Base-by-base conservation (phyloP, 495 filamentous ascomycete genomes). In the Daldinia loculata region DNA sequence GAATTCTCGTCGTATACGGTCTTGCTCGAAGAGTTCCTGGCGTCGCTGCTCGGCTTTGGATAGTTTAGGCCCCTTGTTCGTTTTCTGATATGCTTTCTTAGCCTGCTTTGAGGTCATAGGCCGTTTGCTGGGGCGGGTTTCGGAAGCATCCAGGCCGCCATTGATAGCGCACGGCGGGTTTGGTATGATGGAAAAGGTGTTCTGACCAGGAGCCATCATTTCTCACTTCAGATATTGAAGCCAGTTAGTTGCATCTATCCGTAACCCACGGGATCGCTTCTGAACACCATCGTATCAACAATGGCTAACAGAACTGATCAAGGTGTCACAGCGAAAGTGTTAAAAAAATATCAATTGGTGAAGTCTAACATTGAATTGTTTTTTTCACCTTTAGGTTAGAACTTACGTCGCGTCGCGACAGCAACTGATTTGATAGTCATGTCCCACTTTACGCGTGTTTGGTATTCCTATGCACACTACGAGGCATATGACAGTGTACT, bases 51-150 rank as follows among this genome's bases (percentile, higher is more conserved):
- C 83, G 43, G 74, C 78, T 60, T 78, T 80, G 59, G 80, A 78
- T 27, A 84, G 50, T 39, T 76, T 77, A 3, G 80, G 80, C 8
- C 61, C 74, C 34, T 72, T 71, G 26, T 72, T 83, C 0, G 67
- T 56, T 39, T 80, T 64, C 4, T 64, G 62, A 58, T 83, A 81
- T 9, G 74, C 66, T 50, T 84, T 82, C 72, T 80, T 77, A 11
- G 77, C 79, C 61, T 84, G 79, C 36, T 83, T 84, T 0, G 79
- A 78, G 22, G 82, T 85, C 83, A 84, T 85, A 8, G 81, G 78
- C 17, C 75, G 78, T n/a, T 50, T 61, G 48, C 32, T 64, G 9
- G 56, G 36, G 9, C 61, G 69, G 0, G 66, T 24, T 29, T 56
- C 15, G 29, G 17, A 30, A 63, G 53, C 39, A 53, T 63, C 66